phyloP scores from a whole-genome alignment of 208 protist species.

The Leishmania aethiopica region DNA sequence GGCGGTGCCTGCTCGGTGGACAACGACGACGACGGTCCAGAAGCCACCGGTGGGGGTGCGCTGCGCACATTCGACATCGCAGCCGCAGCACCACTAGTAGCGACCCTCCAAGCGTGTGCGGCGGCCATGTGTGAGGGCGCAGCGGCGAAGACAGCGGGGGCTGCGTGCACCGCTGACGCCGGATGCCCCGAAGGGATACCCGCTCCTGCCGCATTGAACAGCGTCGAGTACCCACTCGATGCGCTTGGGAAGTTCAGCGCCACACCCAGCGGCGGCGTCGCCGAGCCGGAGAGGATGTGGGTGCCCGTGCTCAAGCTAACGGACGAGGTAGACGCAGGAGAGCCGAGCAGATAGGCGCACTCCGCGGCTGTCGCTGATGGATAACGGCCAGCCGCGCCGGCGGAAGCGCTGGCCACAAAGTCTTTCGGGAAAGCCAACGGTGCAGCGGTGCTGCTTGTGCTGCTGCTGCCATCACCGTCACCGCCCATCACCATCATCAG shows the following conservation, averaged over 20 bases:
- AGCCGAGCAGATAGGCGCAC: background rate
- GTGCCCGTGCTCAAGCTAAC: background rate
- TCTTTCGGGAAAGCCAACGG: background rate
- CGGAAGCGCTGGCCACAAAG: background rate
- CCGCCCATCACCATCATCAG: constrained; percentile 5
- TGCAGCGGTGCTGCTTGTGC: background rate
- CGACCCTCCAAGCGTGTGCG: background rate
- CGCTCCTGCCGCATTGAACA: background rate
- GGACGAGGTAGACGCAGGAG: background rate
- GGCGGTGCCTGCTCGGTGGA: background rate
- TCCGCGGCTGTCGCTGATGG: background rate
- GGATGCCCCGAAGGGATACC: background rate
- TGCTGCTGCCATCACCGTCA: background rate
- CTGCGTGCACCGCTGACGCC: background rate
- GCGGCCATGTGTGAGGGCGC: background rate
- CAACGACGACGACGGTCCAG: background rate
- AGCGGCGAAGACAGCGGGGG: background rate
- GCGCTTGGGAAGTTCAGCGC: background rate
- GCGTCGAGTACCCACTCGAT: background rate
- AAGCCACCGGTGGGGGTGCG: background rate
- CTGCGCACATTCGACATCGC: background rate
- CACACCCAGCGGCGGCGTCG: background rate
- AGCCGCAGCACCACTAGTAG: background rate
- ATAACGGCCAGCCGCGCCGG: background rate
- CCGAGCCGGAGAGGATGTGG: background rate